Evolutionary conservation across 176 grass and related monocot species (phyloP).

Genomic region (Eleusine indica): DNA sequence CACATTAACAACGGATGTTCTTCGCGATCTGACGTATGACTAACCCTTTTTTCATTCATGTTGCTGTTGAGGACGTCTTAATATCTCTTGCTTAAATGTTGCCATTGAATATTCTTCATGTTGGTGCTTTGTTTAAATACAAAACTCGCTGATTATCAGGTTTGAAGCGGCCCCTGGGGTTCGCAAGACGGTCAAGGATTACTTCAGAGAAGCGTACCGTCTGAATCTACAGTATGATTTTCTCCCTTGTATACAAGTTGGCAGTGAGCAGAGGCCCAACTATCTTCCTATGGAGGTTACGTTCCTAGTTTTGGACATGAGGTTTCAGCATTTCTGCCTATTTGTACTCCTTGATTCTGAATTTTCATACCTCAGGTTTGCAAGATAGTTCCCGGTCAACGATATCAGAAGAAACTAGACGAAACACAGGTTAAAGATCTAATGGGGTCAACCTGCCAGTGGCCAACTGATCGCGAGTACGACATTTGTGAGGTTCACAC

Average conservation of each 20-base stretch:
- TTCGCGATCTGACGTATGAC: constrained; percentile 43
- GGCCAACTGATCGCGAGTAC: constrained; percentile 15
- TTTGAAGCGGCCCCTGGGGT: constrained; percentile 28
- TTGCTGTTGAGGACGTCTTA: neutral
- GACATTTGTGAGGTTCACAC: constrained; percentile 51
- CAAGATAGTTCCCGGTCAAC: constrained; percentile 62
- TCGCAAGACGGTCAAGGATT: constrained; percentile 40
- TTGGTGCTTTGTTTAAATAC: neutral
- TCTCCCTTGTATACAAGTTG: constrained; percentile 72
- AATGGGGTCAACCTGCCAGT: constrained; percentile 44
- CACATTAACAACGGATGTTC: constrained; percentile 21
- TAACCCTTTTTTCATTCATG: neutral
- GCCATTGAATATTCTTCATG: neutral
- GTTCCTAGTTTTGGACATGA: constrained; percentile 11
- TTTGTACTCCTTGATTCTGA: constrained; percentile 21
- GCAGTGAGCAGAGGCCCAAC: constrained; percentile 54
- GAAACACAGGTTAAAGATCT: constrained; percentile 41
- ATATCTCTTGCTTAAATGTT: neutral
- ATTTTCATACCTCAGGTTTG: constrained; percentile 52
- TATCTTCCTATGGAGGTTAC: constrained; percentile 86
- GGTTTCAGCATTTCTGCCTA: constrained; percentile 11
- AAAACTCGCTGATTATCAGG: constrained; percentile 25
- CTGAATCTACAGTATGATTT: constrained; percentile 43
- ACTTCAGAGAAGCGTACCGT: constrained; percentile 64
- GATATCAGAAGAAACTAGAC: constrained; percentile 60